Conservation (phyloP, 2,329 filamentous ascomycete genomes). For the Talaromyces piceae region DNA sequence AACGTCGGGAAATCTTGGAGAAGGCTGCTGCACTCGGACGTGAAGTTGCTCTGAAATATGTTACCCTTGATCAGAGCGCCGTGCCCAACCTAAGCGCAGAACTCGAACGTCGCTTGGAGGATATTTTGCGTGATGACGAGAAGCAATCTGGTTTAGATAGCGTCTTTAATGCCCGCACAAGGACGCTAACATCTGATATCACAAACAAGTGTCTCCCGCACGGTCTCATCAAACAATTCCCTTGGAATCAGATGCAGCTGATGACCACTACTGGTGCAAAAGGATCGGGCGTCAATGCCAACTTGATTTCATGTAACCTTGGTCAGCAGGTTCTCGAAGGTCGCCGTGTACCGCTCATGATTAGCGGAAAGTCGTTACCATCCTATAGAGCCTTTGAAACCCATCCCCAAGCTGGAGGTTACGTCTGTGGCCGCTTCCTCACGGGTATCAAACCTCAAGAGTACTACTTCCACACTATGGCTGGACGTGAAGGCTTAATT, state of each 20-base stretch:
- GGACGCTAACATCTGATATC: constrained; percentile 66
- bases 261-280: constrained; percentile 98
- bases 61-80: constrained; percentile 64
- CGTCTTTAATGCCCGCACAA: constrained; percentile 66
- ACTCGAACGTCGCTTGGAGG: constrained; percentile 71
- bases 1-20: constrained; percentile 60
- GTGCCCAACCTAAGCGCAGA: constrained; percentile 60
- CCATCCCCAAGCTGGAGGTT: constrained; percentile 80
- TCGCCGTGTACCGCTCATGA: constrained; percentile 90
- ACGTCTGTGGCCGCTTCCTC: constrained; percentile 92
- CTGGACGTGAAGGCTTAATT: constrained; percentile 93
- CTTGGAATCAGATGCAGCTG: constrained; percentile 95
- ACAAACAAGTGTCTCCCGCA: constrained; percentile 71
- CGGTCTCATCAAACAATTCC: constrained; percentile 84
- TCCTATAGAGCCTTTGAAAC: constrained; percentile 93
- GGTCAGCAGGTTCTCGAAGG: constrained; percentile 96
- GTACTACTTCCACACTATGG: constrained; percentile 99
- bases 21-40: constrained; percentile 64
- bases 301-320: constrained; percentile 94
- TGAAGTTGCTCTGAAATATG: constrained; percentile 77
- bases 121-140: constrained; percentile 79
- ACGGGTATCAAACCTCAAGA: constrained; percentile 96
- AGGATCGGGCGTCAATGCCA: constrained; percentile 86
- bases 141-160: constrained; percentile 90
- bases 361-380: constrained; percentile 90